Evolutionary conservation across 257 asterid genomes (phyloP).

Genomic region (Plantago elongata): DNA sequence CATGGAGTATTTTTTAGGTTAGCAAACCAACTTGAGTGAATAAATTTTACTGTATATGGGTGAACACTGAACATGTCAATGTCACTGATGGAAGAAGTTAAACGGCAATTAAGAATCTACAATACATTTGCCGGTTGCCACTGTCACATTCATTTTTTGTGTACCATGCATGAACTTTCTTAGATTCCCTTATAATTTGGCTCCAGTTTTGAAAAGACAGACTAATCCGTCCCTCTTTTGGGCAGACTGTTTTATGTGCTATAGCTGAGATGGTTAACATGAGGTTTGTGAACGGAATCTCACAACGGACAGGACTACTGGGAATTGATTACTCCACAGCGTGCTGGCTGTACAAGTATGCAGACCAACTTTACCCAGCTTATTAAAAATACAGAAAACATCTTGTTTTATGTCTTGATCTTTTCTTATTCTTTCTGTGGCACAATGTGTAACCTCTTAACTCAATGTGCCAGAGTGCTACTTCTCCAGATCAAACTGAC

Average conservation of each 20-base stretch:
- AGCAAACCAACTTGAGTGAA: too few relatives aligned
- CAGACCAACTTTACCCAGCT: conserved; percentile 3
- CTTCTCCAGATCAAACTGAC: too few relatives aligned
- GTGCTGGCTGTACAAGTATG: conserved; percentile 90
- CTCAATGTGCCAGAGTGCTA: too few relatives aligned
- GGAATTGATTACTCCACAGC: conserved; percentile 96
- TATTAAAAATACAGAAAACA: neutral
- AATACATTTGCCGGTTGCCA: too few relatives aligned
- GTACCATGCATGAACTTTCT: neutral
- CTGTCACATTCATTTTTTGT: neutral
- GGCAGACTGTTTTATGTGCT: conserved; percentile 80
- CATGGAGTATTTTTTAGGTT: too few relatives aligned
- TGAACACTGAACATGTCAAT: too few relatives aligned
- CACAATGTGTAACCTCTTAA: too few relatives aligned
- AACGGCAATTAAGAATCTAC: too few relatives aligned
- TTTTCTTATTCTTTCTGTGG: neutral
- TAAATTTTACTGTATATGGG: too few relatives aligned
- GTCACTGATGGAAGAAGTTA: too few relatives aligned
- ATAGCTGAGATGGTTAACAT: conserved; percentile 78
- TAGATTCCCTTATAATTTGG: neutral
- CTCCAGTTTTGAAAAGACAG: neutral
- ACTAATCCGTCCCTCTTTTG: conserved; percentile 10
- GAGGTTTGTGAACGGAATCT: conserved; percentile 77
- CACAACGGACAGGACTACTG: conserved; percentile 84
- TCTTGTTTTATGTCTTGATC: neutral